Percentiles rank a stretch among this genome's conserved stretches.
These are phyloP conservation scores for Erysimum pusillum DNA, from an alignment of 441 rosid genomes.

Conservation along the genomic window DNA sequence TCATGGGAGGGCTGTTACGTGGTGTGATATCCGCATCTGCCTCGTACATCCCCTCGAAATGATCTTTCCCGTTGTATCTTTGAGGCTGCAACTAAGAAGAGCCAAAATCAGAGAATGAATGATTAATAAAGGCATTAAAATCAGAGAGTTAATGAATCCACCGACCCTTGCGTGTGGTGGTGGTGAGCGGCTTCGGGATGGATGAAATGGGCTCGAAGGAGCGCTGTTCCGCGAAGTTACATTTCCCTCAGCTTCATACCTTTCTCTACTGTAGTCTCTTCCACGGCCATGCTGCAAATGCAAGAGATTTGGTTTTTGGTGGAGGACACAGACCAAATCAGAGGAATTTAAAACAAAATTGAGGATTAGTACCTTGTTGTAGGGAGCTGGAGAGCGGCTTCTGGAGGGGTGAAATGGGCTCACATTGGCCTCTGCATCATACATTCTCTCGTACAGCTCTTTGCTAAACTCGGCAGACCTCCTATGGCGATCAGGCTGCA, in stretches of 20 bases:
- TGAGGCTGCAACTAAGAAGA: slow-evolving; percentile 34
- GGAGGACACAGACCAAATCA: background rate
- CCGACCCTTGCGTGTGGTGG: slow-evolving; percentile 31
- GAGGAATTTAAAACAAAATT: slow-evolving; percentile 7
- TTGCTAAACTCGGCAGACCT: slow-evolving; percentile 42
- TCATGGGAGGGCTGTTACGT: slow-evolving; percentile 41
- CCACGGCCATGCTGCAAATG: slow-evolving; percentile 36
- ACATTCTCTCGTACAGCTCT: slow-evolving; percentile 38
- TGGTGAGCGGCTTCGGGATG: slow-evolving; percentile 37
- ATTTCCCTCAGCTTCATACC: slow-evolving; percentile 35
- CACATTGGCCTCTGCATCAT: slow-evolving; percentile 45
- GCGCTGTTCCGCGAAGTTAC: slow-evolving; percentile 32
- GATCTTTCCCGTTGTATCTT: slow-evolving; percentile 31
- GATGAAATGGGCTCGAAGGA: slow-evolving; percentile 46
- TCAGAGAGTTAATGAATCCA: background rate
- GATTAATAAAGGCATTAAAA: background rate
- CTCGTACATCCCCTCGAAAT: slow-evolving; percentile 46
- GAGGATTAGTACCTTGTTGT: slow-evolving; percentile 31
- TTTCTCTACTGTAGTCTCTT: slow-evolving; percentile 42
- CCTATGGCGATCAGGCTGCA: slow-evolving; percentile 48
- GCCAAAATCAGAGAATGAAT: background rate
- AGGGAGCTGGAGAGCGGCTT: slow-evolving; percentile 48
- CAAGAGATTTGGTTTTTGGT: background rate
- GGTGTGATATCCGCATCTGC: slow-evolving; percentile 46
- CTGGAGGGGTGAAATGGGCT: slow-evolving; percentile 50